A percentile compares a stretch with the other conserved stretches of the same genome.
Conservation (phyloP, 768 basidiomycete species). For the Basidioascus undulatus region DNA sequence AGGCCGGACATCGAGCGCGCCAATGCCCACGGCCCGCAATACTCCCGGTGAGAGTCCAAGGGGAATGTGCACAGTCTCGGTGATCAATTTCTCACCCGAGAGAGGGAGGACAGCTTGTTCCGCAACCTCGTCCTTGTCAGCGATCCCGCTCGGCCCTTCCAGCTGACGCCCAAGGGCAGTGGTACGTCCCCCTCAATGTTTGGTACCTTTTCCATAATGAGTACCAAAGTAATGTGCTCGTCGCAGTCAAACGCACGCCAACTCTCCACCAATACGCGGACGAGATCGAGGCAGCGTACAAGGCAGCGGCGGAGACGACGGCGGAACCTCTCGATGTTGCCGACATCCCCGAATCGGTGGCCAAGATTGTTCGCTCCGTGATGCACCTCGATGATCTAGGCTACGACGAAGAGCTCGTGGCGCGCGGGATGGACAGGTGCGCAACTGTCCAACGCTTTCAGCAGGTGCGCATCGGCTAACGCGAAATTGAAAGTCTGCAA, state of each 20-base stretch:
- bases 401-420: background rate
- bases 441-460: background rate
- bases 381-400: background rate
- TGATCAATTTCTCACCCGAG: too few relatives aligned
- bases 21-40: constrained; percentile 14
- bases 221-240: too few relatives aligned
- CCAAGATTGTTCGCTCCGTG: background rate
- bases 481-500: background rate
- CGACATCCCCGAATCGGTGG: too few relatives aligned
- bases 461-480: background rate
- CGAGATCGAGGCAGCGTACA: constrained; percentile 24
- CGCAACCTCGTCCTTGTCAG: constrained; percentile 14
- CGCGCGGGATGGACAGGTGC: background rate
- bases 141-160: constrained; percentile 10
- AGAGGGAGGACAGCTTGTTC: too few relatives aligned
- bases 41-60: too few relatives aligned
- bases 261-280: constrained; percentile 18
- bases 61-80: too few relatives aligned
- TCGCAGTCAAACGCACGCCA: background rate
- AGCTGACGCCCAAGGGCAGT: constrained; percentile 10
- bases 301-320: constrained; percentile 17
- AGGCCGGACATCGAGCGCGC: constrained; percentile 13
- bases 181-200: constrained; percentile 5
- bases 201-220: too few relatives aligned
- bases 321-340: constrained; percentile 7